Conservation (phyloP, 352 stramenopile species). For the Blastocystis sp. region DNA sequence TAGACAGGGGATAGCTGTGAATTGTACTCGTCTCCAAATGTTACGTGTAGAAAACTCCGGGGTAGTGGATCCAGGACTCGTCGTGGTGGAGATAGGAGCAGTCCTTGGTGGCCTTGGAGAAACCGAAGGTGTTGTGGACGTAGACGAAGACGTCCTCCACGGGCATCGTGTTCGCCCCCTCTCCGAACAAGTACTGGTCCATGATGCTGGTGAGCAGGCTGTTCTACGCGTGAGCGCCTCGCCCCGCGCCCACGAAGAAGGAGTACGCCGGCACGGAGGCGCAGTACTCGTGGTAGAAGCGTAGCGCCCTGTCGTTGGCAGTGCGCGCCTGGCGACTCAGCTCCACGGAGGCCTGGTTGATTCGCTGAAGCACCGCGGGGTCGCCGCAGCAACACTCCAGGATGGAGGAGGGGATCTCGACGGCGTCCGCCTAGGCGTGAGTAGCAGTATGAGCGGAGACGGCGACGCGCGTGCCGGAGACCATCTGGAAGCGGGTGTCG, state of each 20-base stretch:
- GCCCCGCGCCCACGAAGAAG: not conserved
- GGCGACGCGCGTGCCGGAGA: conserved; percentile 50
- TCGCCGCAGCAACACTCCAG: conserved; percentile 22
- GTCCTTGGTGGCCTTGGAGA: not conserved
- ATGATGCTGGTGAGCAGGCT: not conserved
- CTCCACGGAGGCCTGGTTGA: not conserved
- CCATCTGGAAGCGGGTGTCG: conserved; percentile 37
- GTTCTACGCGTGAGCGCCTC: not conserved
- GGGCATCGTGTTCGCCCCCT: not conserved
- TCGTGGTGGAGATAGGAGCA: conserved; percentile 22
- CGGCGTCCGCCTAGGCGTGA: conserved; percentile 23
- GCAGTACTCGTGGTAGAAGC: not conserved
- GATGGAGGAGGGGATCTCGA: conserved; percentile 43
- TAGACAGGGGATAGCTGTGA: not conserved
- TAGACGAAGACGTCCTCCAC: not conserved
- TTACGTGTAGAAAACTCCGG: not conserved
- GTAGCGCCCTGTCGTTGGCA: not conserved
- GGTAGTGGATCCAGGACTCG: not conserved
- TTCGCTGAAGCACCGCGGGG: not conserved
- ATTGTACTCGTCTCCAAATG: not conserved
- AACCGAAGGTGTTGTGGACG: not conserved
- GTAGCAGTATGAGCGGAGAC: not conserved
- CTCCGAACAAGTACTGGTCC: conserved; percentile 38
- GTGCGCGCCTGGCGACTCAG: not conserved
- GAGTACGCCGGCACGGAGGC: not conserved